Percentiles rank a stretch among this genome's conserved stretches.
These are phyloP conservation scores for Pilatotrama ljubarskyi DNA, from an alignment of 768 basidiomycete species.

Conservation along the genomic window DNA sequence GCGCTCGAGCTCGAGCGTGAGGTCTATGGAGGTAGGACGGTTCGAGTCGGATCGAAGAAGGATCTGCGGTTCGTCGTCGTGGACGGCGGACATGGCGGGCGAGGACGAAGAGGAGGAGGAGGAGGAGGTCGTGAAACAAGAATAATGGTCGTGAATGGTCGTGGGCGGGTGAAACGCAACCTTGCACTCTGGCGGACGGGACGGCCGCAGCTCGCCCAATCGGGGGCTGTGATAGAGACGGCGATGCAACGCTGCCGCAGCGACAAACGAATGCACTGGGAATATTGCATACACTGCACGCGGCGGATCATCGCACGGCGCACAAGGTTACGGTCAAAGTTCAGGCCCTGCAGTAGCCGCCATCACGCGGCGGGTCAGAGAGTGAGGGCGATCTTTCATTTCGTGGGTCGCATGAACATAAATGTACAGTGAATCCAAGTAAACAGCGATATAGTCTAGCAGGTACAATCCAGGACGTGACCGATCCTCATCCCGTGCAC, in stretches of 20 bases:
- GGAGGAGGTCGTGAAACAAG: constrained; percentile 3
- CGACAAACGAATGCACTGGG: neutral
- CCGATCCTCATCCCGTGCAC: neutral
- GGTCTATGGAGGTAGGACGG: constrained; percentile 63
- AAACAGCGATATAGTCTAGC: constrained; percentile 15
- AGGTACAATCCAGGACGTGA: constrained; percentile 10
- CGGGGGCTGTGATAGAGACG: constrained; percentile 29
- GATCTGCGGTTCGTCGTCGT: constrained; percentile 22
- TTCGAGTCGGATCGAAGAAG: constrained; percentile 26
- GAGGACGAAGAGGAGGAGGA: neutral
- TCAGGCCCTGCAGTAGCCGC: neutral
- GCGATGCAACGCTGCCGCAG: constrained; percentile 1
- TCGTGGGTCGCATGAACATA: neutral
- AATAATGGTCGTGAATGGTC: constrained; percentile 10
- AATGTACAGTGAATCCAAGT: constrained; percentile 15
- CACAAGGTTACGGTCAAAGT: too few species aligned
- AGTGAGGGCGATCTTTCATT: constrained; percentile 4
- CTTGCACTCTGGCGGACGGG: neutral
- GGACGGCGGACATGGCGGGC: constrained; percentile 14
- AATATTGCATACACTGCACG: too few species aligned
- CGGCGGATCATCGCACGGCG: too few species aligned
- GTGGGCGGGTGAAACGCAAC: constrained; percentile 5
- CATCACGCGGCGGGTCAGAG: neutral
- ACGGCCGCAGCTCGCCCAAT: neutral
- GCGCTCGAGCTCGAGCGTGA: constrained; percentile 76